A percentile compares a stretch with the other conserved stretches of the same genome.
Conservation (phyloP, 345 rosid species). For the Nasturtium officinale region DNA sequence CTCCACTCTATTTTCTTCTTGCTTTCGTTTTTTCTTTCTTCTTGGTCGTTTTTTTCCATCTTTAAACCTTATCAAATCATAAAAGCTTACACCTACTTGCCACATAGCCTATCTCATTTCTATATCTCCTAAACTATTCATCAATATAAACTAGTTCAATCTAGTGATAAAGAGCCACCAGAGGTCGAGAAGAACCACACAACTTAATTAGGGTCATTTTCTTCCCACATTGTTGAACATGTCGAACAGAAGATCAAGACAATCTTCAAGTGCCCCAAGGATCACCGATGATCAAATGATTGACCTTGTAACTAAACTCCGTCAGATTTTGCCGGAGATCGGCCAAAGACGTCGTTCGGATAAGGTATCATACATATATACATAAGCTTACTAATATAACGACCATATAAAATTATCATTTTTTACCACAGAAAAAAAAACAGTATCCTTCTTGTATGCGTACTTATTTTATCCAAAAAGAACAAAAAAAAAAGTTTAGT, state of each 20-base stretch:
- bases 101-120: conserved; percentile 20
- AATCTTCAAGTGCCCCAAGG: conserved; percentile 57
- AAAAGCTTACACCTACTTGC: conserved; percentile 33
- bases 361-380: conserved; percentile 57
- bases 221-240: conserved; percentile 43
- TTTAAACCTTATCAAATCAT: conserved; percentile 25
- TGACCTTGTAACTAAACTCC: conserved; percentile 81
- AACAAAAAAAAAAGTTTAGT: conserved; percentile 1
- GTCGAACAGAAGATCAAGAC: conserved; percentile 92
- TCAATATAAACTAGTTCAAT: background rate
- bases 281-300: conserved; percentile 92
- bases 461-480: conserved; percentile 1
- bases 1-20: conserved; percentile 6
- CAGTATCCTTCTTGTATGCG: background rate
- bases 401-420: background rate
- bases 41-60: conserved; percentile 15
- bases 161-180: background rate
- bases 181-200: conserved; percentile 8
- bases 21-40: background rate
- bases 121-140: conserved; percentile 7
- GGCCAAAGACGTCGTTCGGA: conserved; percentile 70
- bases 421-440: background rate
- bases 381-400: background rate
- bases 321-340: conserved; percentile 87
- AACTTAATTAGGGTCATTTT: background rate